Conservation (phyloP, 441 rosid species). For the Erodium trifolium region DNA sequence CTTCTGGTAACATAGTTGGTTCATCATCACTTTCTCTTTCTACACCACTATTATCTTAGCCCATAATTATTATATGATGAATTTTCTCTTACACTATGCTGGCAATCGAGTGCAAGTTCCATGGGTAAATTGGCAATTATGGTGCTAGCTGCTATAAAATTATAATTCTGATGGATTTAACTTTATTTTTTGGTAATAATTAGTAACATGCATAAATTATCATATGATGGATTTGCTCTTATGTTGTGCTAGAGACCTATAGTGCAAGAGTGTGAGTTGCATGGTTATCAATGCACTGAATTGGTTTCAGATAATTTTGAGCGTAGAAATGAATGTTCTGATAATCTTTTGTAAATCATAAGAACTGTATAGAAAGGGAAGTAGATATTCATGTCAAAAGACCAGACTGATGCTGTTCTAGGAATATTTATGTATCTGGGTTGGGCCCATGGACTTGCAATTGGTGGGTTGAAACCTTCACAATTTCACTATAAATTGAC, state of each 20-base stretch:
- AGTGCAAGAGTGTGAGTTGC: neutral
- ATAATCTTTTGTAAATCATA: neutral
- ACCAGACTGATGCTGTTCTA: neutral
- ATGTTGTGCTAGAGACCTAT: neutral
- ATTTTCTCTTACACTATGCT: neutral
- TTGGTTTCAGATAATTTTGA: neutral
- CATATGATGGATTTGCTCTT: neutral
- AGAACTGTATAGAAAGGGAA: neutral
- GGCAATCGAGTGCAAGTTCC: neutral
- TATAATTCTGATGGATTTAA: too few species aligned
- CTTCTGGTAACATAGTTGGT: too few species aligned
- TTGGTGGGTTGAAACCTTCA: too few species aligned
- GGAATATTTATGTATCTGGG: neutral
- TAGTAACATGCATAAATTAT: neutral
- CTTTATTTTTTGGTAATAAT: too few species aligned
- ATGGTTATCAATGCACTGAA: neutral
- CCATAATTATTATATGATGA: neutral
- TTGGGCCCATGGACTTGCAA: too few species aligned
- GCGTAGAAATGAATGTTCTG: neutral
- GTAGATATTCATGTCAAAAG: neutral
- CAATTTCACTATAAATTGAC: too few species aligned
- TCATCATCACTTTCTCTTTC: too few species aligned
- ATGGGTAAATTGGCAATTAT: neutral
- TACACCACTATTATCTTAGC: too few species aligned
- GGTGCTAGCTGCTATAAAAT: neutral